These are phyloP conservation scores for Linnemannia elongata DNA, from an alignment of 192 early-diverging fungal genomes.

Conservation along the genomic window DNA sequence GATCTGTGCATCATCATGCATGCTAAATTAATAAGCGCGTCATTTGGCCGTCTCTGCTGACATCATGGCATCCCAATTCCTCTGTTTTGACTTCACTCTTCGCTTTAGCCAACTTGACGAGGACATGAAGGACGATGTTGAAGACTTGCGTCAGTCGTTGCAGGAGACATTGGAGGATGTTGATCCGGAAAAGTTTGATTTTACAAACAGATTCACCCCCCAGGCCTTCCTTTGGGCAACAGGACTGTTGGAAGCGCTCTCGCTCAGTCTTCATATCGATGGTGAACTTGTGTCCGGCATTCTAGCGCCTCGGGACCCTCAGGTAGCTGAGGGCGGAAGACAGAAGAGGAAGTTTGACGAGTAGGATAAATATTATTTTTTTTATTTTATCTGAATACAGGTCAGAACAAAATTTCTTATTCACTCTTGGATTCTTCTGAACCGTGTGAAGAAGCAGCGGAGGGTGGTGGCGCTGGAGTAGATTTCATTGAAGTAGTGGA, in stretches of 20 bases:
- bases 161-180: slow-evolving; percentile 29
- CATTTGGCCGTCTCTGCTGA: neutral
- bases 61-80: neutral
- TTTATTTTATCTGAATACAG: neutral
- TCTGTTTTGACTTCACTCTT: neutral
- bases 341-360: slow-evolving; percentile 12
- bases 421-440: neutral
- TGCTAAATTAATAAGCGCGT: neutral
- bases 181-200: slow-evolving; percentile 28
- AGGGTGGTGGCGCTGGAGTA: neutral
- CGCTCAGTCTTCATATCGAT: slow-evolving; percentile 33
- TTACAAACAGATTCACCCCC: slow-evolving; percentile 22
- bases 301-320: slow-evolving; percentile 9
- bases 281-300: slow-evolving; percentile 21
- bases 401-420: neutral
- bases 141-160: slow-evolving; percentile 31
- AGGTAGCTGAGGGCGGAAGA: neutral
- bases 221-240: slow-evolving; percentile 45
- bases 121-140: slow-evolving; percentile 41
- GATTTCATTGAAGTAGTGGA: neutral
- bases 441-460: neutral
- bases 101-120: slow-evolving; percentile 35
- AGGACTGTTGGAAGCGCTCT: slow-evolving; percentile 29
- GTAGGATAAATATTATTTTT: neutral
- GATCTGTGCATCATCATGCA: neutral